Evolutionary conservation across 352 stramenopile species (phyloP), one percentile per base, ranked within the genome.

Genomic region (Globisporangium canariense): DNA sequence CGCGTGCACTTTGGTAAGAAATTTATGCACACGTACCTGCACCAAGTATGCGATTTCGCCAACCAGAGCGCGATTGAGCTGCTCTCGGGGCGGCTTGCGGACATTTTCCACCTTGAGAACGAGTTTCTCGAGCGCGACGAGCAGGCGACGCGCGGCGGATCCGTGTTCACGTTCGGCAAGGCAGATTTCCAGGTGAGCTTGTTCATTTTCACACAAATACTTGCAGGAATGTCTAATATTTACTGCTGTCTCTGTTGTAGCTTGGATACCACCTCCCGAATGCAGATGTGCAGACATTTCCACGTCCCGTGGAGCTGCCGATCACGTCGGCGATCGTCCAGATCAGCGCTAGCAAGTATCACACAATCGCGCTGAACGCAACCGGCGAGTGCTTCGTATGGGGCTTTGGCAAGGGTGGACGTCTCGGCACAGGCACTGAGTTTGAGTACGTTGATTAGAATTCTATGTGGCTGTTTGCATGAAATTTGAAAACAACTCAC

Each of bases 141-240:
- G 16, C 45, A 68, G 41, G 18, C 34, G 9, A 61, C 52, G 11
- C 69, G 74, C 1, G 71, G 70, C 8, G 85, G 83, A 0, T 55
- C 43, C 5, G 79, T 94, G 18, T 94, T 90, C 68, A 94, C 83
- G 9, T 94, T 93, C 50, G 86, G 86, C 60, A 94, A 93, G 73
- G 78, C 81, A 45, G 86, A 94, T 58, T 94, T 91, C 46, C 86
- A 91, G 81, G 84, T 93, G 28, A 40, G 28, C 36, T 49, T 59
- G 38, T 25, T 40, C 28, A 40, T 56, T 18, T 2, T 20, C 25
- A 47, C 22, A 47, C 41, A 47, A 49, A 22, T 22, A 10, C 16
- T 46, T n/a, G 40, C n/a, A 22, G 32, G 9, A 40, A 56, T 16
- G 14, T 3, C 28, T 5, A 25, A 7, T 41, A 25, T 6, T 2